These are phyloP conservation scores for Parasarocladium wereldwijsianum DNA, from an alignment of 2,329 filamentous ascomycete species.

Conservation along the genomic window DNA sequence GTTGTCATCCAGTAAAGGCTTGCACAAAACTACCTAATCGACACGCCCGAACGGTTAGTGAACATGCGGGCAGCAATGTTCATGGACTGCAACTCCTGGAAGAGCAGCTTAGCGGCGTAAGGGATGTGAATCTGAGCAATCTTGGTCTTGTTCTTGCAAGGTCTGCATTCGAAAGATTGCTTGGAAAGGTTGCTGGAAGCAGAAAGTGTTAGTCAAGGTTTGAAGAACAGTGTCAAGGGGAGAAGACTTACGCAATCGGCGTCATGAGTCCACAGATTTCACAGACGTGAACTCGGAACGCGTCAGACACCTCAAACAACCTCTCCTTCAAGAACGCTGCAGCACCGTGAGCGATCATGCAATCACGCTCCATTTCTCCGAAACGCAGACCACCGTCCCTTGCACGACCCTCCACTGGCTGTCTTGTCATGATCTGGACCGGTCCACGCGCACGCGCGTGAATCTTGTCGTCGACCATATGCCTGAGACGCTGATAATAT, in stretches of 20 bases:
- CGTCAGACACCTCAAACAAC: constrained; percentile 92
- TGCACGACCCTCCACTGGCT: constrained; percentile 96
- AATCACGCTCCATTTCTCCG: constrained; percentile 99
- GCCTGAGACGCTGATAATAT: constrained; percentile 94
- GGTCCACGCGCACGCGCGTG: constrained; percentile 96
- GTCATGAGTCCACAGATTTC: constrained; percentile 99
- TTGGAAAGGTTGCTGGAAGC: constrained; percentile 69
- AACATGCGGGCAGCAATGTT: constrained; percentile 98
- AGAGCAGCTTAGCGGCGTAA: constrained; percentile 92
- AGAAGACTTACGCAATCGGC: constrained; percentile 75
- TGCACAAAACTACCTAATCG: constrained; percentile 47
- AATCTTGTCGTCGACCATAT: constrained; percentile 99
- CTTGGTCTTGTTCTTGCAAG: constrained; percentile 98
- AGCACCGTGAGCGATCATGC: constrained; percentile 99
- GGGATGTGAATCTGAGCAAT: constrained; percentile 97
- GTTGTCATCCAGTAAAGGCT: background rate
- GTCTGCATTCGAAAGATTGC: constrained; percentile 89
- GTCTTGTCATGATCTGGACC: constrained; percentile 90
- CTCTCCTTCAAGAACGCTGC: constrained; percentile 95
- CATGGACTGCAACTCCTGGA: constrained; percentile 97
- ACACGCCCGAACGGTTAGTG: constrained; percentile 66
- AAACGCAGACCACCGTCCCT: constrained; percentile 96
- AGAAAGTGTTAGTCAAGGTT: background rate
- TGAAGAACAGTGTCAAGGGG: constrained; percentile 1
- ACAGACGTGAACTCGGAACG: constrained; percentile 95